A percentile compares a stretch with the other conserved stretches of the same genome.
Evolutionary conservation across 2,329 filamentous ascomycete genomes (phyloP).

Genomic region (Neurospora sp.): DNA sequence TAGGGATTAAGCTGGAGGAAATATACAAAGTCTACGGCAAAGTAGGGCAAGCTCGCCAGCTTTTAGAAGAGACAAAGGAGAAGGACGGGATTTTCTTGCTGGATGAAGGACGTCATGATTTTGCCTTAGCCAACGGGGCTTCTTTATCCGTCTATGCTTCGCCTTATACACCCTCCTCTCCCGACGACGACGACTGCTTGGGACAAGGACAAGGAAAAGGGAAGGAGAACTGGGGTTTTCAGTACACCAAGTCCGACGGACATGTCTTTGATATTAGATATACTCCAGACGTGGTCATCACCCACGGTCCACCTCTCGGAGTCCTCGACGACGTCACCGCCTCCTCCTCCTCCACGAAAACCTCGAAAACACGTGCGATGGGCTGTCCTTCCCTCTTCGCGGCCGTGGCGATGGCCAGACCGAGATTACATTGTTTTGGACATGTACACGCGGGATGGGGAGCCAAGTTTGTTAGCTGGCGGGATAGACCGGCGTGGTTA

Average conservation of each 20-base stretch:
- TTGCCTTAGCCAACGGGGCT: neutral
- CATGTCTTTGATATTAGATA: constrained; percentile 30
- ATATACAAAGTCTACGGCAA: neutral
- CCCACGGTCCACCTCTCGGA: constrained; percentile 43
- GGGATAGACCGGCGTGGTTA: constrained; percentile 10
- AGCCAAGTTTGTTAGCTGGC: constrained; percentile 42
- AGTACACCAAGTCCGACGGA: constrained; percentile 25
- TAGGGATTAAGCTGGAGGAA: neutral
- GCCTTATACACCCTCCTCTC: neutral
- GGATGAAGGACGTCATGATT: neutral
- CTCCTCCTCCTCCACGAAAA: constrained; percentile 2
- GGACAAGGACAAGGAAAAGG: neutral
- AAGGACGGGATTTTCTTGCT: neutral
- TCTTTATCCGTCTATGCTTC: neutral
- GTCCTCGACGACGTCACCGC: constrained; percentile 31
- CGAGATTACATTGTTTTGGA: constrained; percentile 31
- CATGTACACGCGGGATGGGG: constrained; percentile 54
- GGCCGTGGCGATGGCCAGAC: constrained; percentile 32
- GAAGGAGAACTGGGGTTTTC: constrained; percentile 26
- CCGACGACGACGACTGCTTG: neutral
- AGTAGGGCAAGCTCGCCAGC: neutral
- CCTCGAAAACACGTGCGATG: too few species aligned
- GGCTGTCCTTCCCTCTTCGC: constrained; percentile 28
- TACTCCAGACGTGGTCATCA: constrained; percentile 37
- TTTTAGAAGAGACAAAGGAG: neutral